Evolutionary conservation across 106 monocot genomes (phyloP), one percentile per base, ranked within the genome.

Genomic region (Allium sativum): DNA sequence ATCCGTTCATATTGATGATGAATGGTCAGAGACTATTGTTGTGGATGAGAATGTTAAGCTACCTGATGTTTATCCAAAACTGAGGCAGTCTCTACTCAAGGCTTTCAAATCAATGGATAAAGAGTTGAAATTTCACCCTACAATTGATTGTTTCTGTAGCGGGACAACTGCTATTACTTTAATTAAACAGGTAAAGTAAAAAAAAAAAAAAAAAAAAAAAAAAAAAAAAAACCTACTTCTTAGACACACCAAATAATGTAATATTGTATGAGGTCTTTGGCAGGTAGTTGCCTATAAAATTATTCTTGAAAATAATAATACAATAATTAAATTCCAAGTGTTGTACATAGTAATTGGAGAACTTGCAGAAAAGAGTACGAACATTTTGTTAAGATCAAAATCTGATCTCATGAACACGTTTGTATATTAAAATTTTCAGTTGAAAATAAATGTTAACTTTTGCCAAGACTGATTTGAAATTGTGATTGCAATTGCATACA

Each of bases 41-140:
- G 55, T 45, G 58, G 74, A 70, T 22, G 81, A 79, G 45, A 67
- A 67, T n/a, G 76, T 73, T 17, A 78, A 81, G 61, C 65, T 76
- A 52, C 81, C 86, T 21, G 81, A 81, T 59, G 58, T 72, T 10
- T 84, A 78, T 68, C 61, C 64, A 6, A 41, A 67, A 31, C 59
- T 87, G 42, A 87, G 78, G 62, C 48, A 76, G 64, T 81, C 92
- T 58, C 58, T 92, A 42, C 22, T 82, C 40, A 83, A 81, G 52
- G 65, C 92, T 62, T 92, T 76, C 72, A 87, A 79, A 65, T 51
- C 66, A 53, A 83, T 87, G 91, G 91, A 87, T 70, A 92, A 83
- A 72, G 91, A 86, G 48, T 64, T 92, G 18, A 87, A 82, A 64
- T 15, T 79, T 58, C 76, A 84, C 22, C 80, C 66, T 13, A 70